Evolutionary conservation across 352 stramenopile species (phyloP).

Genomic region (Nothophytophthora sp.): DNA sequence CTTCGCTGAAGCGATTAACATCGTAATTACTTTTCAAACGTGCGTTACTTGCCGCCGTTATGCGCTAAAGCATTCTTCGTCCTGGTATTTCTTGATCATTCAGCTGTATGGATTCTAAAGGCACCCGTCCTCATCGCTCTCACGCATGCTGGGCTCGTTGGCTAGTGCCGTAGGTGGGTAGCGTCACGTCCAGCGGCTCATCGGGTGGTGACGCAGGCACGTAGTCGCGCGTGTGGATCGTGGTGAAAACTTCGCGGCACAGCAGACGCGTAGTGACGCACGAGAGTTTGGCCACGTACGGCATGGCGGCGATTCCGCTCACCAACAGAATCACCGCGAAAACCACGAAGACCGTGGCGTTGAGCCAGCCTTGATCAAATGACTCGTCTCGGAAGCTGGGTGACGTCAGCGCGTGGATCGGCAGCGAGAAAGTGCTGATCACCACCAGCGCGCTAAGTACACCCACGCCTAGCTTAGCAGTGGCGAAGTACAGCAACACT

Average conservation of each 20-base stretch:
- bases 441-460: constrained; percentile 39
- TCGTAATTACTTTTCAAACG: too few species aligned
- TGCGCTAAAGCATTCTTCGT: too few species aligned
- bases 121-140: too few species aligned
- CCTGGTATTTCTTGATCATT: constrained; percentile 1
- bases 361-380: constrained; percentile 23
- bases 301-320: constrained; percentile 48
- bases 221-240: constrained; percentile 29
- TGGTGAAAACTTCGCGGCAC: constrained; percentile 43
- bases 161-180: constrained; percentile 26
- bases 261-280: constrained; percentile 48
- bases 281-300: constrained; percentile 44
- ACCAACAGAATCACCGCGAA: constrained; percentile 26
- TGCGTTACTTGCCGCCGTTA: too few species aligned
- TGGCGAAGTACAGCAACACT: constrained; percentile 44
- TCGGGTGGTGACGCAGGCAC: constrained; percentile 1
- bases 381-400: constrained; percentile 31
- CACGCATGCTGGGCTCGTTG: constrained; percentile 23
- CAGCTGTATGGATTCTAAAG: too few species aligned
- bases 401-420: constrained; percentile 39
- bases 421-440: constrained; percentile 40
- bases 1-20: too few species aligned
- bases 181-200: constrained; percentile 1
- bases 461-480: constrained; percentile 40
- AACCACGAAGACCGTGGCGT: constrained; percentile 21